Percentiles rank a stretch among this genome's conserved stretches.
These are phyloP conservation scores for Chaetomium olivaceum DNA, from an alignment of 2,329 filamentous ascomycete species.

Conservation along the genomic window DNA sequence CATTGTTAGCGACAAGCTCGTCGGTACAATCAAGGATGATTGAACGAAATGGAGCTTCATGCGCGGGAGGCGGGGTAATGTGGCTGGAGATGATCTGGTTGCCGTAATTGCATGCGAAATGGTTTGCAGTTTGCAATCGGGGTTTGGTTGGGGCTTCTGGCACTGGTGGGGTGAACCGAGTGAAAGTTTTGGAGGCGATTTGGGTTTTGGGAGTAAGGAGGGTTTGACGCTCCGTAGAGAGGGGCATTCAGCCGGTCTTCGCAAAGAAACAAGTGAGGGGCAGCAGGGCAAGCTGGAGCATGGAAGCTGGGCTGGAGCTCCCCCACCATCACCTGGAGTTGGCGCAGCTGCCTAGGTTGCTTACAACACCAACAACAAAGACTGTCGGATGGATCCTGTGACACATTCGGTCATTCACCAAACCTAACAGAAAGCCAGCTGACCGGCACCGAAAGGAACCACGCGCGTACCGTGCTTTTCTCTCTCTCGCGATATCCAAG, in stretches of 20 bases:
- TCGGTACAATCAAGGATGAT: no score
- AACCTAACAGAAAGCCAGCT: conserved; percentile 25
- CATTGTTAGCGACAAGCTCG: no score
- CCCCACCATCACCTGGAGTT: conserved; percentile 9
- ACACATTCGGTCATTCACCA: conserved; percentile 25
- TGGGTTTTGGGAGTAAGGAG: background rate
- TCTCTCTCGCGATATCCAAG: background rate
- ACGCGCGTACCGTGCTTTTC: background rate
- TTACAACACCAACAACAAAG: conserved; percentile 11
- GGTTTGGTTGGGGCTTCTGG: no score
- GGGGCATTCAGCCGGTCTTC: conserved; percentile 21
- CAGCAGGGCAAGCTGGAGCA: background rate
- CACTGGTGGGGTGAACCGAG: background rate
- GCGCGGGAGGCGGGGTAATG: no score
- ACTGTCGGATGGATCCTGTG: conserved; percentile 20
- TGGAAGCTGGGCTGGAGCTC: conserved; percentile 16
- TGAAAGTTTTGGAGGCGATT: no score
- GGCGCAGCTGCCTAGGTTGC: conserved; percentile 17
- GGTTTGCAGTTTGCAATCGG: no score
- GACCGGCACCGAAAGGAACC: conserved; percentile 14
- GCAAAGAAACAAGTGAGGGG: conserved; percentile 7
- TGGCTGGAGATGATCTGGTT: no score
- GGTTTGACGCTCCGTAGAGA: conserved; percentile 12
- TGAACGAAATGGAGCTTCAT: no score
- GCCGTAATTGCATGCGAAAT: no score